Evolutionary conservation across 2,329 filamentous ascomycete genomes (phyloP), one percentile per base, ranked within the genome.

Genomic region (Cryphonectria naterciae): DNA sequence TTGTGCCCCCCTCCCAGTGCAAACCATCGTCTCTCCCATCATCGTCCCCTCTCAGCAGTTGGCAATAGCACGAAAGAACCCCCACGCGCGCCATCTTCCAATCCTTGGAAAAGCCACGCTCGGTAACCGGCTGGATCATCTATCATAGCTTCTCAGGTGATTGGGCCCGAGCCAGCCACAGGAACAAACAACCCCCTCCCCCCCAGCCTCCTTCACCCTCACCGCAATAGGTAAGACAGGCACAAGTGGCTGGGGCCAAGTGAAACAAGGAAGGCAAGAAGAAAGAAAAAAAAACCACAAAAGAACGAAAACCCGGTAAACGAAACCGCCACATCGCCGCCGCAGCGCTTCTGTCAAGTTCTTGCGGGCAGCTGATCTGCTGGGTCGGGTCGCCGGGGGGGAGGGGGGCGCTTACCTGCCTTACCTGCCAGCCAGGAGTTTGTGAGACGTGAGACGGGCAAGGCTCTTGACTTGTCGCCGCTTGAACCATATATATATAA

Each of bases 191-290:
- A 17, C 17, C 43, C 6, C 43, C 46, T 7, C 19, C 46, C 22
- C 1, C 46, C 46, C 46, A 2, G 7, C 46, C 7, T 11, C 35
- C n/a, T 39, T 22, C 22, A 17, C 22, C n/a, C 7, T 35, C 28
- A 62, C 37, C 58, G 37, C 13, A 60, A 39, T 17, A 62, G 37
- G 32, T n/a, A 39, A 62, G 13, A 62, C 58, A 62, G n/a, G n/a
- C 58, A 10, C 6, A 37, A 32, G 37, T 37, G 10, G 58, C 58
- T 37, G 15, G 28, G 56, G 25, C 11, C 56, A 60, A 60, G 32
- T 17, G 6, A 60, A 35, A 7, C 46, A n/a, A 19, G 46, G 2
- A 19, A n/a, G 19, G 15, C 35, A 19, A 22, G 46, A n/a, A 6
- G 19, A 60, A 19, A 10, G 2, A n/a, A 10, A n/a, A n/a, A 54